Evolutionary conservation across 192 early-diverging fungal genomes (phyloP), one percentile per base, ranked within the genome.

Genomic region (Coemansia sp.): DNA sequence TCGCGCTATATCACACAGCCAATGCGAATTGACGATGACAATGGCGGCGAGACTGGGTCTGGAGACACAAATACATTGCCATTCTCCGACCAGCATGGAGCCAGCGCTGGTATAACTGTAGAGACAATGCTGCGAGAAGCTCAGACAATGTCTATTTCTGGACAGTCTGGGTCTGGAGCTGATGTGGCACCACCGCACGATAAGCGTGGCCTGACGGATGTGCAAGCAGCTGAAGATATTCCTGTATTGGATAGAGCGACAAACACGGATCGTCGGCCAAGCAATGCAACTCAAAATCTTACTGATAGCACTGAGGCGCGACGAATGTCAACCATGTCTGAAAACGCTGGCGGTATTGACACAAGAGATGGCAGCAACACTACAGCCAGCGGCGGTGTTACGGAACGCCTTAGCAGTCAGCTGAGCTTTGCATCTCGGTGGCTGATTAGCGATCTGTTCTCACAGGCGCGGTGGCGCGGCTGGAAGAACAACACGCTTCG

Each of bases 391-490:
- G 40, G 12, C 15, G 14, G 52, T 15, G 56, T 64, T 14, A n/a
- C 50, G 21, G 76, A 78, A 48, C 65, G 65, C 23, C 66, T 78
- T 40, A 60, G 76, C 64, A 69, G 70, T 51, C 76, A 78, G 57
- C 55, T 78, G 55, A 81, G 78, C 53, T 81, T 75, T 75, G 72
- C 69, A 20, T 71, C 72, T 46, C 65, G 65, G 17, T 81, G 78
- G 78, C 72, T 81, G 62, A 66, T 81, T 48, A 60, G 78, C 59
- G 78, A 81, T 54, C 48, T 81, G 62, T 75, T 81, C 53, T 81
- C 78, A 54, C 71, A 71, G 50, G 68, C 51, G 20, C 60, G 72
- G 65, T 81, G 78, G 78, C 72, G 71, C 5, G 78, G 78, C 19
- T 81, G 78, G 78, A 64, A 68, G 21, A 75, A 71, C 72, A 71